Evolutionary conservation across 495 filamentous ascomycete genomes (phyloP).

Genomic region (Pyrenula aspistea): DNA sequence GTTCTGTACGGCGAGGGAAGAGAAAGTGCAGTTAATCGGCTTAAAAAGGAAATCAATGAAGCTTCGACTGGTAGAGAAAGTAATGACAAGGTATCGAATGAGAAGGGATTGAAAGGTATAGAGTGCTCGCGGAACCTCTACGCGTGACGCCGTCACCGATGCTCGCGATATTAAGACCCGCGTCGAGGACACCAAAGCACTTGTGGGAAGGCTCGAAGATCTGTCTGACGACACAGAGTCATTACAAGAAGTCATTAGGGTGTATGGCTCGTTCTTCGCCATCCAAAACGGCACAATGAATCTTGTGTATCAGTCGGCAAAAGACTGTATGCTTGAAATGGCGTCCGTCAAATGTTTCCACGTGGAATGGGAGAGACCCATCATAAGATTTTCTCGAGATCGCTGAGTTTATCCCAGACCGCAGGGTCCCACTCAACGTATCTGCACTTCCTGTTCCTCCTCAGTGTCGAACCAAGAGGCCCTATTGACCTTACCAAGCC

Average conservation of each 20-base stretch:
- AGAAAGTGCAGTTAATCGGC: no score
- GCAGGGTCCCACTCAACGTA: no score
- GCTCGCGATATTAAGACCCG: neutral
- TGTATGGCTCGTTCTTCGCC: constrained; percentile 11
- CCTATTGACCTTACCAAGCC: no score
- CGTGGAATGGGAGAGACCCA: constrained; percentile 10
- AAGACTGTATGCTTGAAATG: constrained; percentile 19
- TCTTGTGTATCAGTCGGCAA: constrained; percentile 32
- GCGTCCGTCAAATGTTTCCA: constrained; percentile 6
- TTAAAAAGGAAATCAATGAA: no score
- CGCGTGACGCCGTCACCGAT: neutral
- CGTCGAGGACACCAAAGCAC: neutral
- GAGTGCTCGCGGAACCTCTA: neutral
- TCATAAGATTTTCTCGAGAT: constrained; percentile 16
- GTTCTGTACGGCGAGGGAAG: no score
- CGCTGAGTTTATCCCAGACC: no score
- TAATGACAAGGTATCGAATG: no score
- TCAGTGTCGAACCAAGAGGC: no score
- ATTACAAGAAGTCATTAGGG: constrained; percentile 4
- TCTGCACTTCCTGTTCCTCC: no score
- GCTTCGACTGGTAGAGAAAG: no score
- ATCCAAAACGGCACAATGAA: constrained; percentile 15
- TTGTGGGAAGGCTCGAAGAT: neutral
- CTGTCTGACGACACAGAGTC: neutral
- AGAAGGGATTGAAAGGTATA: no score